Base-by-base conservation (phyloP, 805 yeast species). In the Lipomyces sp. region DNA sequence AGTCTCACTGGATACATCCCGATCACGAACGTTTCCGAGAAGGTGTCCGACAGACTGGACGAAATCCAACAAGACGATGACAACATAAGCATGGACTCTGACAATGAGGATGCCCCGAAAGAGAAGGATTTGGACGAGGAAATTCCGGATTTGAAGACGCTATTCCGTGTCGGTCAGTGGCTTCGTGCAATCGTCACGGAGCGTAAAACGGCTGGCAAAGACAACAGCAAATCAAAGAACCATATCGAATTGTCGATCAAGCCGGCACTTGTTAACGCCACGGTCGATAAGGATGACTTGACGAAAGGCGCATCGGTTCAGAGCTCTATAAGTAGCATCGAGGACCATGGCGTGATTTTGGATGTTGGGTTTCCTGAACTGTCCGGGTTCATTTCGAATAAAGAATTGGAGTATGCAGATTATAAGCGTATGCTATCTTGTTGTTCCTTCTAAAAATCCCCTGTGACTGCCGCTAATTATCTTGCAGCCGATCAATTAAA, bases 271-370 rank as follows among this genome's bases (percentile, higher is more conserved):
- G 87, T 85, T 11, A 93, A 93, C 64, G 72, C 74, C 19, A 53
- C 70, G 13, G 69, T 89, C 50, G 76, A 72, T 7, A 77, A 73
- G 3, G 89, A 83, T 39, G 97, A 89, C 65, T 49, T 65, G 18
- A 68, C 86, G 22, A 68, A 72, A 24, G 88, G 87, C 39, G 74
- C 78, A 51, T 64, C 84, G 3, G 64, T 93, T 2, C 98, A 93
- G 69, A 90, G 82, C 22, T 74, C 86, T 2, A 81, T 93, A 21
- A 76, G 74, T 55, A 83, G 95, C 41, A 69, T 86, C 22, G 98
- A 93, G 74, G 99, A 93, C 66, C 96, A 88, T 66, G 98, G 98
- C 69, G 77, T 81, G 22, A 79, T 86, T 49, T 69, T 91, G 38
- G 84, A 83, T 60, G 67, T 84, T 35, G 97, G 97, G 31, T 65